Conservation (phyloP, 2,329 filamentous ascomycete species). For the Apiospora rasikravindrae region DNA sequence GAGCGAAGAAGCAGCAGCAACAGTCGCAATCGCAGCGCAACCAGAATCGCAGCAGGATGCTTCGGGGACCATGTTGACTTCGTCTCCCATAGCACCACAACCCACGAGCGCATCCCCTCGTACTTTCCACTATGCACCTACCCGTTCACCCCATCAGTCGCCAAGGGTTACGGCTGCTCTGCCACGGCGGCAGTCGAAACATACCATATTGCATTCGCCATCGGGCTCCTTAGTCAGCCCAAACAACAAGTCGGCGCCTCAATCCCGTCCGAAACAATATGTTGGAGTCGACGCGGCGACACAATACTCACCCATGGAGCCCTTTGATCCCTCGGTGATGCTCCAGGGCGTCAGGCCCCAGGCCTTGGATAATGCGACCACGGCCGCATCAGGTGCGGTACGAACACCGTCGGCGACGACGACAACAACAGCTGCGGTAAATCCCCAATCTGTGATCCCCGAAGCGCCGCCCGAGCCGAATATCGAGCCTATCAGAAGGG, state of each 20-base stretch:
- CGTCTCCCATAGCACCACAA: slow-evolving; percentile 57
- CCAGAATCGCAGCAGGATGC: slow-evolving; percentile 48
- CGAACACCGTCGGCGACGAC: slow-evolving; percentile 10
- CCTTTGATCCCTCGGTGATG: slow-evolving; percentile 46
- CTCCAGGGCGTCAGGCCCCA: slow-evolving; percentile 31
- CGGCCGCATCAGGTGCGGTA: not conserved
- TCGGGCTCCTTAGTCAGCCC: slow-evolving; percentile 28
- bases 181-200: slow-evolving; percentile 47
- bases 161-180: slow-evolving; percentile 47
- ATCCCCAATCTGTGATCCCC: slow-evolving; percentile 1
- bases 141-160: slow-evolving; percentile 48
- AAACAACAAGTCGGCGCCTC: slow-evolving; percentile 34
- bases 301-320: slow-evolving; percentile 56
- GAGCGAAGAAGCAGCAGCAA: slow-evolving; percentile 1
- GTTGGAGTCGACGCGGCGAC: slow-evolving; percentile 54
- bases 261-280: slow-evolving; percentile 45
- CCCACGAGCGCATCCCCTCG: slow-evolving; percentile 59
- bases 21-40: slow-evolving; percentile 12
- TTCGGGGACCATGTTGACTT: slow-evolving; percentile 63
- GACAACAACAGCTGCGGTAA: slow-evolving; percentile 22
- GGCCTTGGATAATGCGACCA: slow-evolving; percentile 18
- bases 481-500: slow-evolving; percentile 28
- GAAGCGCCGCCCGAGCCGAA: slow-evolving; percentile 32
- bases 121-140: slow-evolving; percentile 55
- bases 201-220: slow-evolving; percentile 37